These are phyloP conservation scores for Acorus calamus DNA, from an alignment of 106 monocot species.

Conservation along the genomic window DNA sequence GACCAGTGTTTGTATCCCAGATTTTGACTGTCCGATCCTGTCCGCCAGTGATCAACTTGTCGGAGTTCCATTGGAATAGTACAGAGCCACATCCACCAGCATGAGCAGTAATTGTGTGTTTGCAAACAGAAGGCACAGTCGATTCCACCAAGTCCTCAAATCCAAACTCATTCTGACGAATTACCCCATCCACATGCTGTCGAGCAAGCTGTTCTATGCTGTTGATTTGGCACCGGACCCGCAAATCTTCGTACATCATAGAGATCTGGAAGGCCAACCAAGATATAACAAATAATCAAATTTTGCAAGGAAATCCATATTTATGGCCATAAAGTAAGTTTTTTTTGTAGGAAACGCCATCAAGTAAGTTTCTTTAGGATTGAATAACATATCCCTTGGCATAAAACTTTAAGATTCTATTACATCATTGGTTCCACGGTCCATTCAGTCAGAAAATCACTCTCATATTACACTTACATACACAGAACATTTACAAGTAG, in stretches of 20 bases:
- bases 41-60: slow-evolving; percentile 66
- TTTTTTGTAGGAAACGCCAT: no score
- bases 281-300: neutral
- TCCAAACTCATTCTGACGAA: slow-evolving; percentile 70
- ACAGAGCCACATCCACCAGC: slow-evolving; percentile 83
- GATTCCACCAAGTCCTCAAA: slow-evolving; percentile 30
- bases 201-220: slow-evolving; percentile 75
- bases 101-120: slow-evolving; percentile 62
- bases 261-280: slow-evolving; percentile 41
- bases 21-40: slow-evolving; percentile 76
- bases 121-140: slow-evolving; percentile 49
- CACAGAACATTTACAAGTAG: no score
- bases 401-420: no score
- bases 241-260: slow-evolving; percentile 82
- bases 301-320: neutral
- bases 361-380: no score
- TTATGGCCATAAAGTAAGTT: no score
- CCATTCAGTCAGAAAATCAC: no score
- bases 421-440: no score
- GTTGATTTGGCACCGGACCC: slow-evolving; percentile 36
- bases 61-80: slow-evolving; percentile 50
- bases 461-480: no score
- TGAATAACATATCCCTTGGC: no score
- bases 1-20: slow-evolving; percentile 61
- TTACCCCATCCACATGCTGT: slow-evolving; percentile 77